A percentile compares a stretch with the other conserved stretches of the same genome.
phyloP scores from a whole-genome alignment of 2,329 filamentous ascomycete species.

The Diaporthe caulivora region DNA sequence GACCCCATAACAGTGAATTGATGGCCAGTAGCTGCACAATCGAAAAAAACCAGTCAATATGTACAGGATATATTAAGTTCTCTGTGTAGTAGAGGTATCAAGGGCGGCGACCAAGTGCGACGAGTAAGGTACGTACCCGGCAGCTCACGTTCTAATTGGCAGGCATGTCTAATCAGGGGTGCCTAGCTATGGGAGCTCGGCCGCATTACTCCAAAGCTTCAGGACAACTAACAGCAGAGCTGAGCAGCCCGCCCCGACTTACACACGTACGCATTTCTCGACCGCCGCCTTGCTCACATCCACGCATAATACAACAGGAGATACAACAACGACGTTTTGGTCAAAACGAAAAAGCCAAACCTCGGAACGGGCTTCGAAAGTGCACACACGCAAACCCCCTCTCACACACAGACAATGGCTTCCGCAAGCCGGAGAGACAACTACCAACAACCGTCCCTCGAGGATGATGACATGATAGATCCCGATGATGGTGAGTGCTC shows the following conservation, averaged over 20 bases:
- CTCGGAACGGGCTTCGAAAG: not conserved
- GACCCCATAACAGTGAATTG: not conserved
- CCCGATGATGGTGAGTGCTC: slow-evolving; percentile 77
- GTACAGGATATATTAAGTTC: not conserved
- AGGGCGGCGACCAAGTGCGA: not conserved
- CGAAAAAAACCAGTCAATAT: not conserved
- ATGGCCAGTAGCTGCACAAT: not conserved
- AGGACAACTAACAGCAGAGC: slow-evolving; percentile 46
- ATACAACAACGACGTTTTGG: not conserved
- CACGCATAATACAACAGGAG: not conserved
- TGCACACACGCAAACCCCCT: slow-evolving; percentile 11
- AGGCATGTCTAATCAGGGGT: slow-evolving; percentile 31
- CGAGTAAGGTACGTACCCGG: slow-evolving; percentile 11
- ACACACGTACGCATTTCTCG: not conserved
- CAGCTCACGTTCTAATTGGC: slow-evolving; percentile 3
- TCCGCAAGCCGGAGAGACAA: slow-evolving; percentile 64
- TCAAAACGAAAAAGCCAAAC: not conserved
- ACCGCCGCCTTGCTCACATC: not conserved
- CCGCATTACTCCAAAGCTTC: slow-evolving; percentile 37
- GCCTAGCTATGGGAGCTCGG: slow-evolving; percentile 43
- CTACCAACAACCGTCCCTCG: slow-evolving; percentile 70
- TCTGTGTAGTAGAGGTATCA: too few species aligned
- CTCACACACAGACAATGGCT: slow-evolving; percentile 54
- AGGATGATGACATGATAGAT: slow-evolving; percentile 79
- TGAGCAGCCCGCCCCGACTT: slow-evolving; percentile 14